Conservation (phyloP, 495 filamentous ascomycete genomes). For the Daldinia childiae region DNA sequence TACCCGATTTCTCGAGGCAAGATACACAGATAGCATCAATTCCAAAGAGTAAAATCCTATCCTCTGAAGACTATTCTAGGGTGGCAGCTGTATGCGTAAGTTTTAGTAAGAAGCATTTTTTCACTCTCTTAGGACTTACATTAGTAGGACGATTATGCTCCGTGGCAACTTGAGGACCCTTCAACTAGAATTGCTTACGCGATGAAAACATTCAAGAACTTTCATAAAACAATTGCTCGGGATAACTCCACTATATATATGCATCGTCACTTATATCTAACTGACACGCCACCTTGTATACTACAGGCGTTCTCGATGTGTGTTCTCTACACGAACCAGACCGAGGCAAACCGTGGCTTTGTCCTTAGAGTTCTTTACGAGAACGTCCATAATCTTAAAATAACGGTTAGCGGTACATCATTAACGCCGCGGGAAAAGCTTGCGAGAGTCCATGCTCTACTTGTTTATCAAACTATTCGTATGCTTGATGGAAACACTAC, state of each 20-base stretch:
- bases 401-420: conserved; percentile 6
- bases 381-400: conserved; percentile 39
- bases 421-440: conserved; percentile 45
- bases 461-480: conserved; percentile 50
- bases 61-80: conserved; percentile 35
- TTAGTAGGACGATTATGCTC: conserved; percentile 43
- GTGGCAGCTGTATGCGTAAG: conserved; percentile 45
- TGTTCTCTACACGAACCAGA: conserved; percentile 48
- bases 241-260: conserved; percentile 47
- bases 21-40: conserved; percentile 4
- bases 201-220: conserved; percentile 38
- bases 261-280: conserved; percentile 47
- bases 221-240: conserved; percentile 39
- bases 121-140: conserved; percentile 2
- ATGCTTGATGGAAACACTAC: conserved; percentile 52
- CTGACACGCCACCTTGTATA: conserved; percentile 46
- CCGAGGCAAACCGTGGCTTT: conserved; percentile 40
- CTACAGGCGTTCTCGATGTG: conserved; percentile 46
- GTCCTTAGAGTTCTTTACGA: conserved; percentile 45
- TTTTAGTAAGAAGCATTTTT: not conserved
- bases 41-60: conserved; percentile 9
- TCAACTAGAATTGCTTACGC: conserved; percentile 43
- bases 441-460: conserved; percentile 49
- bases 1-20: conserved; percentile 1
- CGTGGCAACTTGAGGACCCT: conserved; percentile 51